Percentiles rank a stretch among this genome's conserved stretches.
Conservation (phyloP, 805 yeast genomes). For the Kregervanrija delftensis region DNA sequence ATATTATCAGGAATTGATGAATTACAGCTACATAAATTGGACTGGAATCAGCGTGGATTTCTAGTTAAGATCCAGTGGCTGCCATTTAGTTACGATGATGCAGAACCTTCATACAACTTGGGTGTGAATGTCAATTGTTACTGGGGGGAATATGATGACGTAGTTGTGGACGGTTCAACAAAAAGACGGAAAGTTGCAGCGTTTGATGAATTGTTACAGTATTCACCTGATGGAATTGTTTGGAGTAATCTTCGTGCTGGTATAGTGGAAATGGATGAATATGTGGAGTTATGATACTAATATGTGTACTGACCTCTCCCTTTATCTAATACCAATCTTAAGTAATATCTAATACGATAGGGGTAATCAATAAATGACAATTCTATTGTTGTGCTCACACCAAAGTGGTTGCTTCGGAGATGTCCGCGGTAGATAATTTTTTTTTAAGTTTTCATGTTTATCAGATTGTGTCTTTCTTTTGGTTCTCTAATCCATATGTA, state of each 20-base stretch:
- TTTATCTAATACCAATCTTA: no score
- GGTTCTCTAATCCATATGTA: no score
- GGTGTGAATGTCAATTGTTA: conserved; percentile 59
- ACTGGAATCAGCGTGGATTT: conserved; percentile 42
- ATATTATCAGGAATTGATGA: conserved; percentile 57
- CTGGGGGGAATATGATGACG: conserved; percentile 69
- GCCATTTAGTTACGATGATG: conserved; percentile 47
- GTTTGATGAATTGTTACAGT: conserved; percentile 59
- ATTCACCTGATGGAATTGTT: conserved; percentile 56
- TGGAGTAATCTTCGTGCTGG: conserved; percentile 67
- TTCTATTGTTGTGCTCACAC: no score
- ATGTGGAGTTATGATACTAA: conserved; percentile 15
- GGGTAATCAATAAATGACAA: no score
- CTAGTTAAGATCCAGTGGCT: conserved; percentile 72
- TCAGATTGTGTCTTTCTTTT: no score
- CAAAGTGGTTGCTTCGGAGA: no score
- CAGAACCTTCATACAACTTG: conserved; percentile 28
- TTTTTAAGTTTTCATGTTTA: no score
- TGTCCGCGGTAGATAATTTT: no score
- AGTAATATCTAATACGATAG: no score
- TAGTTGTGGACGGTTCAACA: conserved; percentile 31
- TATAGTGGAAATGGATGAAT: conserved; percentile 43
- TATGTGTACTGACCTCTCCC: no score
- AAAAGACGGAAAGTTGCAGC: conserved; percentile 50
- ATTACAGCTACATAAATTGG: conserved; percentile 56